Percentiles rank a stretch among this genome's conserved stretches.
Evolutionary conservation across 1,139 yeast species (phyloP).

Genomic region (Saccharomyces pastorianus): DNA sequence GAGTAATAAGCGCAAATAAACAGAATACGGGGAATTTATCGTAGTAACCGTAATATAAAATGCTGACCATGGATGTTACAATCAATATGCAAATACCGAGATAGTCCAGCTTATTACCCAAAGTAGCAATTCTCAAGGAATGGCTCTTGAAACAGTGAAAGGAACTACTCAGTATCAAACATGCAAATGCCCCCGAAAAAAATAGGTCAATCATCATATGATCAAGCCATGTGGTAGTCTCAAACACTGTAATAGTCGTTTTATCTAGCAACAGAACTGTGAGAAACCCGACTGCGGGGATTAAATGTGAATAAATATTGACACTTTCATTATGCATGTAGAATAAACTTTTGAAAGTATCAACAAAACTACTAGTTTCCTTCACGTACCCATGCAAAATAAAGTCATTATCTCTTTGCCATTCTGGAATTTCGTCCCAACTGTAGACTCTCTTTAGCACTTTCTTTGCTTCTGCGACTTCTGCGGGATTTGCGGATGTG

Average conservation of each 20-base stretch:
- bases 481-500: background rate
- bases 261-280: conserved; percentile 29
- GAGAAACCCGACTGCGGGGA: conserved; percentile 48
- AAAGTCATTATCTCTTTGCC: conserved; percentile 84
- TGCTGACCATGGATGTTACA: conserved; percentile 64
- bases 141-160: conserved; percentile 77
- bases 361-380: conserved; percentile 48
- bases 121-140: conserved; percentile 48
- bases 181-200: conserved; percentile 45
- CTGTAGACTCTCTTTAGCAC: conserved; percentile 14
- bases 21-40: conserved; percentile 40
- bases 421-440: conserved; percentile 55
- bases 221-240: conserved; percentile 41
- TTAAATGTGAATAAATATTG: conserved; percentile 70
- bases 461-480: conserved; percentile 3
- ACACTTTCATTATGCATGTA: conserved; percentile 81
- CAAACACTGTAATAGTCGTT: conserved; percentile 35
- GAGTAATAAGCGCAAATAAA: conserved; percentile 43
- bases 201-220: conserved; percentile 38
- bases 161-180: conserved; percentile 65
- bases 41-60: conserved; percentile 57
- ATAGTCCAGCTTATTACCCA: conserved; percentile 79
- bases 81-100: conserved; percentile 77
- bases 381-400: conserved; percentile 69
- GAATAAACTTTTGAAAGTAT: conserved; percentile 48